Percentiles rank a stretch among this genome's conserved stretches.
phyloP scores from a whole-genome alignment of 257 asterid genomes.

The Fraxinus cuspidata region DNA sequence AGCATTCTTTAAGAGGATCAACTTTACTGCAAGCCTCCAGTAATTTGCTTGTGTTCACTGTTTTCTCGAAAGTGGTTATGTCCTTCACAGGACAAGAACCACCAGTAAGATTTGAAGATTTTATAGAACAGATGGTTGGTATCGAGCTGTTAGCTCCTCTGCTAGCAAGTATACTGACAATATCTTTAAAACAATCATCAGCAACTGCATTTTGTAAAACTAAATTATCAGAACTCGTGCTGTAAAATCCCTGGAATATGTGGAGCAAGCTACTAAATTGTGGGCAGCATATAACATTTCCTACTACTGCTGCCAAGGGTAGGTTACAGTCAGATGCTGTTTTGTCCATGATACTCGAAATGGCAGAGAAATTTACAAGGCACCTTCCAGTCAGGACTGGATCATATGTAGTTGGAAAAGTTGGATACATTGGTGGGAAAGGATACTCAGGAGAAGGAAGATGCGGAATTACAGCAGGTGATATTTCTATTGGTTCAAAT shows the following conservation, averaged over 20 bases:
- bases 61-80: conserved; percentile 62
- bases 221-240: conserved; percentile 63
- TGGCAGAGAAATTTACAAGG: conserved; percentile 81
- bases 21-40: conserved; percentile 84
- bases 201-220: conserved; percentile 74
- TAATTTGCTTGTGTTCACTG: conserved; percentile 82
- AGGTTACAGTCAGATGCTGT: conserved; percentile 91
- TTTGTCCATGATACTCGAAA: conserved; percentile 70
- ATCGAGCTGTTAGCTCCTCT: conserved; percentile 89
- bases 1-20: conserved; percentile 93
- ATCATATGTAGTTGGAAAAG: conserved; percentile 72
- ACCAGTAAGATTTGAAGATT: conserved; percentile 79
- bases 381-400: conserved; percentile 95
- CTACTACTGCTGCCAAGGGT: conserved; percentile 76
- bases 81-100: conserved; percentile 97
- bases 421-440: conserved; percentile 94
- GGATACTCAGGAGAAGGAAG: conserved; percentile 63
- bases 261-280: conserved; percentile 88
- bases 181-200: conserved; percentile 95
- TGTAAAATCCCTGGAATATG: conserved; percentile 87
- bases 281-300: conserved; percentile 96
- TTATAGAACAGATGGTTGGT: conserved; percentile 70
- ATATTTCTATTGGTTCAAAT: conserved; percentile 86
- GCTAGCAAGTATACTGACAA: conserved; percentile 89
- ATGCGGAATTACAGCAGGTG: conserved; percentile 83